Evolutionary conservation across 225 moss, liverwort and hornwort species (phyloP), one percentile per base, ranked within the genome.

Genomic region (Ulota crispa): DNA sequence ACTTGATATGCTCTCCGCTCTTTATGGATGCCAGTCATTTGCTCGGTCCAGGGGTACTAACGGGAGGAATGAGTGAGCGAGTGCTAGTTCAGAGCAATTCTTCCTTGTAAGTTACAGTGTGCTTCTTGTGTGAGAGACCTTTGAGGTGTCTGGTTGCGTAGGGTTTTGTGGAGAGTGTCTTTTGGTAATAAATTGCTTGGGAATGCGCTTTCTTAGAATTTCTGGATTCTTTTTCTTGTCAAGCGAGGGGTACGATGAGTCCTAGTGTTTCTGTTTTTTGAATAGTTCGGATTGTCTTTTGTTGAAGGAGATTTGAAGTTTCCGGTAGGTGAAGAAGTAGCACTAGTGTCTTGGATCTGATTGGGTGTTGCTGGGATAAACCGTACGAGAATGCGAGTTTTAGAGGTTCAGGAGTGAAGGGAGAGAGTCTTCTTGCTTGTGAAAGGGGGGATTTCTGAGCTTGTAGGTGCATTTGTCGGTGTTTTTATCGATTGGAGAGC

Each of bases 21-120:
- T 5, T 0, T 55, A 56, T 27, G 47, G 50, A 70, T 70, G 23
- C 28, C 50, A 81, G 70, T 19, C 65, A 32, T 63, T 57, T 45
- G 11, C 50, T 50, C 56, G 70, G 42, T 18, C 42, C 26, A 77
- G 88, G 85, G 88, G 80, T 82, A 82, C 79, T 8, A 79, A 67
- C 59, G 57, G 9, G 23, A 50, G 39, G 31, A 39, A 81, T 15
- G 73, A 63, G 72, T 34, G 75, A 16, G 23, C 32, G 7, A 56
- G 64, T 39, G 45, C 53, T 64, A 59, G 21, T n/a, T 74, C 6
- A 2, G 34, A 42, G 82, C 53, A 78, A 61, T 77, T 52, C 54
- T 62, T 19, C 15, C 4, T 1, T 37, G 28, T 39, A n/a, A n/a
- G n/a, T n/a, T n/a, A 21, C 55, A 4, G 50, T 4, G 50, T 9